Base-by-base conservation (phyloP, 768 basidiomycete species). In the Kondoa malvinella region DNA sequence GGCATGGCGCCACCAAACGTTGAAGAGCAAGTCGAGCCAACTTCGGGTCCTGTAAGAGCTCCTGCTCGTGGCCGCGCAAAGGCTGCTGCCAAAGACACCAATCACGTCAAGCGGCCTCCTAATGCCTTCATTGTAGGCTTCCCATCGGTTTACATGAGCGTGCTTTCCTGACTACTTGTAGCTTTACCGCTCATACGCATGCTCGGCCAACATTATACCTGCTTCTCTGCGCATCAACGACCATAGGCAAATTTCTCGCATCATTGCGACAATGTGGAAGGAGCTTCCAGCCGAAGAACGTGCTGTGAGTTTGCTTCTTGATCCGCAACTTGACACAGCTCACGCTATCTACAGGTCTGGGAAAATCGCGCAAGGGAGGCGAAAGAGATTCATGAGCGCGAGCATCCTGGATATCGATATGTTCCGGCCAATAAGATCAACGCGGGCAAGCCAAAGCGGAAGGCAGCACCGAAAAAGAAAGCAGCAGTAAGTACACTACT, bases 181-280 rank as follows among this genome's bases (percentile, higher is more conserved):
- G 58, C 58, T 60, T 4, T 60, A 25, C 15, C n/a, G 30, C 58
- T 26, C 25, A 14, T 31, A 60, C n/a, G 61, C 61, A 16, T 63
- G 61, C 61, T 3, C 29, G 29, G 15, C 61, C 61, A 63, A 33
- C 30, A 17, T 63, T 8, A 63, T 63, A 4, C 61, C 61, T 27
- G 27, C 61, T 30, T 27, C 61, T 32, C 31, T 63, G 61, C 61
- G 61, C n/a, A 63, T 63, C 61, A 63, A 63, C 61, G 61, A 63
- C 29, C 26, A 63, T 29, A 32, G 26, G 14, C 61, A 63, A 32
- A 63, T 63, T 32, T 63, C 61, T 63, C 61, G 61, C 27, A 63
- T 63, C 30, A 33, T 63, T 29, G 61, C 61, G 8, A 63, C 27
- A 17, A 31, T 63, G 32, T 63, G 61, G 61, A 63, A 63, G n/a